Evolutionary conservation across 805 yeast species (phyloP).

Genomic region (Saturnispora galanensis): DNA sequence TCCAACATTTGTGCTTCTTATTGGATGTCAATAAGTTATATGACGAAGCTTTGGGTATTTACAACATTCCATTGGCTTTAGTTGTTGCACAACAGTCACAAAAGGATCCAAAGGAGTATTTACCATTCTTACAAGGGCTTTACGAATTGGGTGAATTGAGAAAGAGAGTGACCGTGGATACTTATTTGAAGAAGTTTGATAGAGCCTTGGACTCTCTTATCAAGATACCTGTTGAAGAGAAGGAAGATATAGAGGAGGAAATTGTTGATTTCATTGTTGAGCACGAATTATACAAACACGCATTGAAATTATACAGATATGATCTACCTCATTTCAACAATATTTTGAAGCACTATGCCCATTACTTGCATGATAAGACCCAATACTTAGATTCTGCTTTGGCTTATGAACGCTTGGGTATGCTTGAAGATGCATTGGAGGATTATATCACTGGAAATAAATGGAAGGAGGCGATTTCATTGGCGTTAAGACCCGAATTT

Average conservation of each 20-base stretch:
- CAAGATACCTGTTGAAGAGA: slow-evolving; percentile 33
- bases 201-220: slow-evolving; percentile 62
- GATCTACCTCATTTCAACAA: slow-evolving; percentile 42
- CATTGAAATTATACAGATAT: slow-evolving; percentile 52
- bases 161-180: slow-evolving; percentile 69
- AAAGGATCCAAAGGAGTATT: slow-evolving; percentile 93
- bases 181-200: slow-evolving; percentile 53
- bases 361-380: slow-evolving; percentile 43
- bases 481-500: slow-evolving; percentile 36
- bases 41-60: slow-evolving; percentile 67
- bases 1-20: slow-evolving; percentile 80
- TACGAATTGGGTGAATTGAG: slow-evolving; percentile 59
- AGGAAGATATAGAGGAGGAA: slow-evolving; percentile 37
- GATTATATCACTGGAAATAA: slow-evolving; percentile 58
- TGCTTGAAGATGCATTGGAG: slow-evolving; percentile 52
- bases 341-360: slow-evolving; percentile 56
- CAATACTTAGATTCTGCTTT: slow-evolving; percentile 69
- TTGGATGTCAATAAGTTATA: slow-evolving; percentile 83
- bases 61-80: slow-evolving; percentile 72
- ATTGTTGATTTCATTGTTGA: slow-evolving; percentile 56
- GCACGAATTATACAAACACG: slow-evolving; percentile 62
- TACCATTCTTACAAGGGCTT: slow-evolving; percentile 80
- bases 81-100: slow-evolving; percentile 92
- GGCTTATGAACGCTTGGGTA: slow-evolving; percentile 59
- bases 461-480: slow-evolving; percentile 78